Percentiles rank a stretch among this genome's conserved stretches.
Conservation (phyloP, 1,284 basidiomycete species). For the Abortiporus biennis region DNA sequence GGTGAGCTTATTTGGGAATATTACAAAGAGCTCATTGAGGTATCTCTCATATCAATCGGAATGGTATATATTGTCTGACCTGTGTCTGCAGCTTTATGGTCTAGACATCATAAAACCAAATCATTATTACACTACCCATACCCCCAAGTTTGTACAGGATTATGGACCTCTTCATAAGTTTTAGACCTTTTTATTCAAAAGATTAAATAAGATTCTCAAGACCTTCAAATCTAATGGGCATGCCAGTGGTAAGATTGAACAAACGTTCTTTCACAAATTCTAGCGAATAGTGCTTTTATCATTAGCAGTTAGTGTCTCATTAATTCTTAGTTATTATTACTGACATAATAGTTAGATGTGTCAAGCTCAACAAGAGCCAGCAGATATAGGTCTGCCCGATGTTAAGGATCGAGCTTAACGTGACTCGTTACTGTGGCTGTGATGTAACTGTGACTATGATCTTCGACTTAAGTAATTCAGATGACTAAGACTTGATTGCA, state of each 20-base stretch:
- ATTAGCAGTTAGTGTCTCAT: too few species aligned
- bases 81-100: slow-evolving; percentile 13
- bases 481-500: too few species aligned
- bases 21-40: slow-evolving; percentile 6
- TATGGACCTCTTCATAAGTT: slow-evolving; percentile 22
- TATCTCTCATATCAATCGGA: slow-evolving; percentile 2
- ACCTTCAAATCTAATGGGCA: slow-evolving; percentile 14
- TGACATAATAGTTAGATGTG: too few species aligned
- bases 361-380: too few species aligned
- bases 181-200: slow-evolving; percentile 21
- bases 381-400: too few species aligned
- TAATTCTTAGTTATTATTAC: too few species aligned
- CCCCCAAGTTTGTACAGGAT: slow-evolving; percentile 11
- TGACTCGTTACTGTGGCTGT: too few species aligned
- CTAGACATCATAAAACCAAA: slow-evolving; percentile 13
- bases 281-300: too few species aligned
- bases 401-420: too few species aligned
- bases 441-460: too few species aligned
- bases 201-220: slow-evolving; percentile 23
- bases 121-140: slow-evolving; percentile 16
- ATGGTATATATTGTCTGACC: not conserved
- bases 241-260: slow-evolving; percentile 15
- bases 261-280: slow-evolving; percentile 17
- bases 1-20: slow-evolving; percentile 6
- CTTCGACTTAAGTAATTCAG: too few species aligned